Percentiles rank a stretch among this genome's conserved stretches.
Conservation (phyloP, 257 asterid species). For the Solanum pinnatisectum region DNA sequence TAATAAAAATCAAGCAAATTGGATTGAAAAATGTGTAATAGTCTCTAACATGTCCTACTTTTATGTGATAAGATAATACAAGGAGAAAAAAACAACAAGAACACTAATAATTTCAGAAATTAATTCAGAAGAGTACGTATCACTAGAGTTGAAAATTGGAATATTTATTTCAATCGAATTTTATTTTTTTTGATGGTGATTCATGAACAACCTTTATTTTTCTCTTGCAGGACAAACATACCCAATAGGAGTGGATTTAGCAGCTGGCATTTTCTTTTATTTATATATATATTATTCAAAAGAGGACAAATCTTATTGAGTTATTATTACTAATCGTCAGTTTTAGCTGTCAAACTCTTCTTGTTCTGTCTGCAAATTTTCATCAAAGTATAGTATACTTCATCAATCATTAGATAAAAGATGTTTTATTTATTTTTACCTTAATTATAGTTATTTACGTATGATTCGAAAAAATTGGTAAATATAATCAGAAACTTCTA, state of each 20-base stretch:
- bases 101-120: background rate
- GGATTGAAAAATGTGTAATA: background rate
- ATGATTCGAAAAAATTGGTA: background rate
- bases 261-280: background rate
- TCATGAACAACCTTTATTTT: background rate
- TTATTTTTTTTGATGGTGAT: background rate
- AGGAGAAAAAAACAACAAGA: background rate
- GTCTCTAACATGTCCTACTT: background rate
- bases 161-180: background rate
- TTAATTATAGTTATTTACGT: background rate
- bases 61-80: background rate
- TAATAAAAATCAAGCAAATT: background rate
- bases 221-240: background rate
- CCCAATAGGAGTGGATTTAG: background rate
- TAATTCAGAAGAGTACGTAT: background rate
- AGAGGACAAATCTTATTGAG: background rate
- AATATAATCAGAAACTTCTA: background rate
- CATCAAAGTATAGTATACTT: background rate
- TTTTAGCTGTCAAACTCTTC: background rate
- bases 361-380: background rate
- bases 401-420: background rate
- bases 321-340: background rate
- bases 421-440: background rate
- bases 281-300: background rate
- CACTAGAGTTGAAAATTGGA: background rate